Conservation (phyloP, 2,329 filamentous ascomycete genomes). For the Penicillium janthinellum region DNA sequence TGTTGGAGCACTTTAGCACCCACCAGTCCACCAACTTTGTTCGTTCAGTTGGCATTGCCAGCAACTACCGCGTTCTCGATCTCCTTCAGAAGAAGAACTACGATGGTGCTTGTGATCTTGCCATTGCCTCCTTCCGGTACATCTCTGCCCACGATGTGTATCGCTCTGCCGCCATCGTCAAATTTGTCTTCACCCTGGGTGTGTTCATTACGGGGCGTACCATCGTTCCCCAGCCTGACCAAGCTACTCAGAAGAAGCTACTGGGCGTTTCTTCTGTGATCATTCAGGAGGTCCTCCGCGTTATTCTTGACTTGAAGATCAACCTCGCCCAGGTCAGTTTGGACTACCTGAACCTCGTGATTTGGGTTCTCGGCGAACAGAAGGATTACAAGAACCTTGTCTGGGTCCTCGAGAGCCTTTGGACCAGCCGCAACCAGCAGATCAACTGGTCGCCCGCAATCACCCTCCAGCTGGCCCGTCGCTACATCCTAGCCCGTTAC, state of each 20-base stretch:
- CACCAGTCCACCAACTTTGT: constrained; percentile 38
- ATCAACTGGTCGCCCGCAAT: constrained; percentile 44
- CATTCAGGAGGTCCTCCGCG: constrained; percentile 44
- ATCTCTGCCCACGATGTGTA: constrained; percentile 37
- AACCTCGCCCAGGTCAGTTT: constrained; percentile 47
- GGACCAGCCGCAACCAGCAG: constrained; percentile 50
- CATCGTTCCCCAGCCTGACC: constrained; percentile 38
- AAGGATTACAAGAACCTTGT: constrained; percentile 48
- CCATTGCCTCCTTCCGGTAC: constrained; percentile 37
- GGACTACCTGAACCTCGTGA: constrained; percentile 46
- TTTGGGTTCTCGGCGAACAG: constrained; percentile 48
- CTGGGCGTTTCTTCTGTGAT: constrained; percentile 45
- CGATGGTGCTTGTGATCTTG: constrained; percentile 37
- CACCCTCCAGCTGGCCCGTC: constrained; percentile 54
- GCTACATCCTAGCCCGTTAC: constrained; percentile 54
- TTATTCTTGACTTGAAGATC: constrained; percentile 45
- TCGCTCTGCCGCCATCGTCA: constrained; percentile 32
- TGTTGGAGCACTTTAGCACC: constrained; percentile 39
- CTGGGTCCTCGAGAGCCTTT: constrained; percentile 46
- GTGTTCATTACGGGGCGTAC: constrained; percentile 41
- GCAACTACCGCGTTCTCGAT: constrained; percentile 29
- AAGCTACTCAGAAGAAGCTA: constrained; percentile 41
- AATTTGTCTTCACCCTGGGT: constrained; percentile 40
- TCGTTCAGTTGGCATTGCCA: constrained; percentile 43
- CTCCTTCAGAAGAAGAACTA: constrained; percentile 35